A percentile compares a stretch with the other conserved stretches of the same genome.
phyloP scores from a whole-genome alignment of 768 basidiomycete genomes.

The Polyporus arcularius region DNA sequence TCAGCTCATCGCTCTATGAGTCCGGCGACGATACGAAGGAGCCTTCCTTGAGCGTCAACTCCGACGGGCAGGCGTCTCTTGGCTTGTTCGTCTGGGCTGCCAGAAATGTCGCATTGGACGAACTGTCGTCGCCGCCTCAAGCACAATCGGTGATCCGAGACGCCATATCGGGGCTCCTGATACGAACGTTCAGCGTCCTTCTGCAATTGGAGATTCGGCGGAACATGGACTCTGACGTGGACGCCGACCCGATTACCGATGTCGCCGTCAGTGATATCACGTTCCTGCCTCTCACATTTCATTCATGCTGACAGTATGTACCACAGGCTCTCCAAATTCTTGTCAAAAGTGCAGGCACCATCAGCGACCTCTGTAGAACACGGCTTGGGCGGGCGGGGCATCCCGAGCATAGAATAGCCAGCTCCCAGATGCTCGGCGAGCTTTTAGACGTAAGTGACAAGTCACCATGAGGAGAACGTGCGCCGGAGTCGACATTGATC shows the following conservation, averaged over 20 bases:
- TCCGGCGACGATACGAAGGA: not conserved
- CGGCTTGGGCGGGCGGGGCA: constrained; percentile 11
- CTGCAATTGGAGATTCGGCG: not conserved
- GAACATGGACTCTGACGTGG: not conserved
- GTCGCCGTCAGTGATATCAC: not conserved
- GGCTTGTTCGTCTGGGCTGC: constrained; percentile 25
- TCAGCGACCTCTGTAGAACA: constrained; percentile 7
- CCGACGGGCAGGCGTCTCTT: constrained; percentile 26
- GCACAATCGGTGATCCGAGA: too few species aligned
- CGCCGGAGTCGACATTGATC: too few species aligned
- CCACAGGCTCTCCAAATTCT: not conserved
- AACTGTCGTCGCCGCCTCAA: not conserved
- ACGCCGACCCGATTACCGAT: not conserved
- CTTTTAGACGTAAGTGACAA: constrained; percentile 16
- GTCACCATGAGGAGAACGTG: too few species aligned
- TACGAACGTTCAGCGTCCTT: not conserved
- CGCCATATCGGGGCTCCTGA: not conserved
- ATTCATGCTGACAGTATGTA: not conserved
- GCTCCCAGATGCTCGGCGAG: constrained; percentile 4
- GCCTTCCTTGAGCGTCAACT: constrained; percentile 20
- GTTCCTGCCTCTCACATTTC: not conserved
- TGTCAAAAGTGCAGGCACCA: not conserved
- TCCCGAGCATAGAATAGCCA: constrained; percentile 6
- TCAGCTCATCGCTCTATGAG: constrained; percentile 10
- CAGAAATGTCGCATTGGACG: constrained; percentile 1